These are phyloP conservation scores for Pulveroboletus sp. DNA, from an alignment of 768 basidiomycete species.

Conservation along the genomic window DNA sequence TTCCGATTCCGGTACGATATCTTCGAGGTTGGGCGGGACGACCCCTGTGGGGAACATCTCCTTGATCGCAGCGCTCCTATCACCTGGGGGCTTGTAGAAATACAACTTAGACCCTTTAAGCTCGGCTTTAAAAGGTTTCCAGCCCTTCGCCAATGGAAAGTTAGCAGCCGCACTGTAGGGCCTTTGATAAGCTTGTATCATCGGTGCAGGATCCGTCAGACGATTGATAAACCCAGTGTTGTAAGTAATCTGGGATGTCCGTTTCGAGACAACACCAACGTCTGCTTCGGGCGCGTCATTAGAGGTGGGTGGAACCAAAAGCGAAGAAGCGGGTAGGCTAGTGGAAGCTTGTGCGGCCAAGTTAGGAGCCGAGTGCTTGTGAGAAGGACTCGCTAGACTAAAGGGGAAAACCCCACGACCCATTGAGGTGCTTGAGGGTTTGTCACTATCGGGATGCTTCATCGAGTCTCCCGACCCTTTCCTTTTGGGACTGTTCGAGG, in stretches of 20 bases:
- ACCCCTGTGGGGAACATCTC: constrained; percentile 70
- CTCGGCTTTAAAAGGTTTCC: constrained; percentile 85
- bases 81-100: constrained; percentile 81
- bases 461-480: constrained; percentile 43
- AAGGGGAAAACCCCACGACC: constrained; percentile 32
- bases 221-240: constrained; percentile 76
- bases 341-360: constrained; percentile 9
- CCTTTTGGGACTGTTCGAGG: constrained; percentile 52
- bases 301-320: constrained; percentile 49
- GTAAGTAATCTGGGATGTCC: constrained; percentile 76
- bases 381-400: constrained; percentile 25
- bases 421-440: constrained; percentile 3
- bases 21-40: constrained; percentile 51
- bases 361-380: constrained; percentile 25
- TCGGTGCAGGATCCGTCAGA: constrained; percentile 48
- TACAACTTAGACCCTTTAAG: constrained; percentile 81
- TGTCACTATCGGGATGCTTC: constrained; percentile 33
- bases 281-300: constrained; percentile 39
- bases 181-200: constrained; percentile 28
- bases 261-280: constrained; percentile 41
- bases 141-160: constrained; percentile 55
- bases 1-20: constrained; percentile 30
- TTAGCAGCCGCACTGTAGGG: constrained; percentile 33
- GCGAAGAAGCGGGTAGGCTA: constrained; percentile 39
- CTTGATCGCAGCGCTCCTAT: constrained; percentile 59